Base-by-base conservation (phyloP, 2,329 filamentous ascomycete species). In the Aspergillus spinulosporus region DNA sequence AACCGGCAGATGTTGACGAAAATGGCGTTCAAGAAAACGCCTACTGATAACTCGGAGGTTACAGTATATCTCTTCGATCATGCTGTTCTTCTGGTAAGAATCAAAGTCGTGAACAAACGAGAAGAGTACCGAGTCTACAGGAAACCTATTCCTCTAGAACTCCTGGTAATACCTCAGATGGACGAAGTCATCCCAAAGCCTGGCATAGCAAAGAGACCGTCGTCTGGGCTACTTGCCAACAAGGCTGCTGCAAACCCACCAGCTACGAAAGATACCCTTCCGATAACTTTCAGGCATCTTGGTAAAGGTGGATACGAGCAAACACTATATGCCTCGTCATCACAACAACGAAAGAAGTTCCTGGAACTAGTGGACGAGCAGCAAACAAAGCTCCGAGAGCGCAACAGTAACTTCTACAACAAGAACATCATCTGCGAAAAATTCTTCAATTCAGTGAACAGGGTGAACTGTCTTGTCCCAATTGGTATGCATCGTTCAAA, bases 41-140 rank as follows among this genome's bases (percentile, higher is more conserved):
- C 92, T 0, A 92, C 90, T 0, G 92, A 97, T 70, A 88, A 86
- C 46, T 85, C 88, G 1, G 93, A 97, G 66, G 93, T 99, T 44
- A 94, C 92, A 15, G 92, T 91, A 12, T 99, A 95, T 77, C 82
- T 99, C 26, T 97, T 99, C 70, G 94, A 99, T 68, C 94, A 99
- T 72, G 93, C 94, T 2, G 88, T 99, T 51, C 81, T 99, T 36
- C 82, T 99, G 40, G 94, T 97, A 62, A 85, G 92, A 51, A 88
- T 92, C 62, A 99, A 97, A 78, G 88, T 88, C 58, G 89, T 89
- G 57, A 96, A 94, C 72, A 97, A 97, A 78, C 85, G 85, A 43
- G 94, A 99, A 72, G 93, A 97, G 70, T 88, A 95, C 59, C 94
- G 95, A 71, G 94, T 96, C 0, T 97, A 97, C 74, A 86, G 92